A percentile compares a stretch with the other conserved stretches of the same genome.
Conservation (phyloP, 495 filamentous ascomycete genomes). For the Hyaloscypha hepaticicola region DNA sequence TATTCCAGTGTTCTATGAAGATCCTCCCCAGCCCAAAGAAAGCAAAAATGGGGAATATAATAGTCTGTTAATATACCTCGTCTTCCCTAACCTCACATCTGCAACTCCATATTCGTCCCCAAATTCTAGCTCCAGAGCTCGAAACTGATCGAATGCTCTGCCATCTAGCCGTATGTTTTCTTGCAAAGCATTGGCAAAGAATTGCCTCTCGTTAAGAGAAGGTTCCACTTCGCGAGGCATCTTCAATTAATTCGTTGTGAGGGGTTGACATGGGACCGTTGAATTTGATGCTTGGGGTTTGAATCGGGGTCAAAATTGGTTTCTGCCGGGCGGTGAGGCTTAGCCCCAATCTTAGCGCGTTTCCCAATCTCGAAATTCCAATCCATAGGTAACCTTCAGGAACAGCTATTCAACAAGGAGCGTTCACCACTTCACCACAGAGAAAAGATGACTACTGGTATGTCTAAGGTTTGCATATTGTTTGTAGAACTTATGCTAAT, state of each 20-base stretch:
- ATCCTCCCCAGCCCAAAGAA: not conserved
- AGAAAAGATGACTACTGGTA: slow-evolving; percentile 38
- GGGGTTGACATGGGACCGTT: slow-evolving; percentile 9
- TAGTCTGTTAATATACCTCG: slow-evolving; percentile 55
- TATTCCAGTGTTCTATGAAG: not conserved
- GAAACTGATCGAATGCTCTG: slow-evolving; percentile 73
- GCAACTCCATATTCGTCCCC: slow-evolving; percentile 89
- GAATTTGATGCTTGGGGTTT: slow-evolving; percentile 3
- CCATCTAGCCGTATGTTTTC: slow-evolving; percentile 81
- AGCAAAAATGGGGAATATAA: not conserved
- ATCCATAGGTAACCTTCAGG: not conserved
- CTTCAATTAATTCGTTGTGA: slow-evolving; percentile 20
- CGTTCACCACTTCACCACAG: not conserved
- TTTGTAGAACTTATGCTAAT: slow-evolving; percentile 19
- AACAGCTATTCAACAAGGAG: not conserved
- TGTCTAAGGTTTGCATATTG: not conserved
- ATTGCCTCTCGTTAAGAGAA: slow-evolving; percentile 74
- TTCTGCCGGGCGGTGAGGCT: slow-evolving; percentile 16
- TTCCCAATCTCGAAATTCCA: not conserved
- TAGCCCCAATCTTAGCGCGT: slow-evolving; percentile 9
- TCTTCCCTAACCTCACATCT: slow-evolving; percentile 88
- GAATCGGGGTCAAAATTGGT: not conserved
- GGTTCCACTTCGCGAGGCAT: slow-evolving; percentile 92
- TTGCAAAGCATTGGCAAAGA: slow-evolving; percentile 71
- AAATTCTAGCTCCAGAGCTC: slow-evolving; percentile 74